Percentiles rank a stretch among this genome's conserved stretches.
These are phyloP conservation scores for Gastrolobium villosum DNA, from an alignment of 306 rosid genomes.

Conservation along the genomic window DNA sequence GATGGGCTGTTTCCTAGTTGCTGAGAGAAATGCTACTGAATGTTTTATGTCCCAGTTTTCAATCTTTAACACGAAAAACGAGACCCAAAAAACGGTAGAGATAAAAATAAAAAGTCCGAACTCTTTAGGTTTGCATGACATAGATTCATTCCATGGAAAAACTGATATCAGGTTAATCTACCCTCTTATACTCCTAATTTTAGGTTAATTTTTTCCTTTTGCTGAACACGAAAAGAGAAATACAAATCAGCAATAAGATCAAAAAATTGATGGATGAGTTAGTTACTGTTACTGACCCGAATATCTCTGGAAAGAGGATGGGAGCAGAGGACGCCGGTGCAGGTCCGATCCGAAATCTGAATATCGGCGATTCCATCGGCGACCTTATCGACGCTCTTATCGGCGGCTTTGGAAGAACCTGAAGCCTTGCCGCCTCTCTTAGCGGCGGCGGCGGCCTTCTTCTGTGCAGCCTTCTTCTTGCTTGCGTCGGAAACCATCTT, in stretches of 20 bases:
- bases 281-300: slow-evolving; percentile 61
- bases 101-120: background rate
- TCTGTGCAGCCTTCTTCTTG: slow-evolving; percentile 95
- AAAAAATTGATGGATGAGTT: background rate
- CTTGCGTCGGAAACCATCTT: slow-evolving; percentile 98
- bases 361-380: slow-evolving; percentile 62
- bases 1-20: background rate
- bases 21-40: background rate
- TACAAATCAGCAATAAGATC: background rate
- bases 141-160: background rate
- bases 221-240: background rate
- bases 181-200: background rate
- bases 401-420: slow-evolving; percentile 52
- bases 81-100: background rate
- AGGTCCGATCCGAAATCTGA: slow-evolving; percentile 87
- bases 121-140: background rate
- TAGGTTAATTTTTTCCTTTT: background rate
- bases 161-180: background rate
- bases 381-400: slow-evolving; percentile 70
- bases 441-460: slow-evolving; percentile 98
- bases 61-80: background rate
- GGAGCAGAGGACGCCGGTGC: slow-evolving; percentile 95
- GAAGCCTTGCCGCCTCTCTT: slow-evolving; percentile 89
- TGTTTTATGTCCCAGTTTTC: background rate
- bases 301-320: slow-evolving; percentile 95